These are phyloP conservation scores for Flaveria floridana DNA, from an alignment of 140 eudicot species.

Conservation along the genomic window DNA sequence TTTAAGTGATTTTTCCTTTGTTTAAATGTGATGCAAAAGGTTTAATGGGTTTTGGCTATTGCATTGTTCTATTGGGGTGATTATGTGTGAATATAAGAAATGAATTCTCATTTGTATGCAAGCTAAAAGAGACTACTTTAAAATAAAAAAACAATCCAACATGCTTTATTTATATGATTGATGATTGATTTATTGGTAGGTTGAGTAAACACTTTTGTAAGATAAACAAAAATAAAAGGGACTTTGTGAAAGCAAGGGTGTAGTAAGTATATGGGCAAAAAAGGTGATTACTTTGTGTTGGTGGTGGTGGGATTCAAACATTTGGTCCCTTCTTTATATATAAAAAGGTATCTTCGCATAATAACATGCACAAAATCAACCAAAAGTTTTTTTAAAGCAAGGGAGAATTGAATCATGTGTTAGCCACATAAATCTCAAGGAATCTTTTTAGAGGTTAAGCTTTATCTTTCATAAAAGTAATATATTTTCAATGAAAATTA, in stretches of 20 bases:
- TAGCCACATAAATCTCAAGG: slow-evolving; percentile 25
- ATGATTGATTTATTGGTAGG: neutral
- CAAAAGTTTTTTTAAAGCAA: slow-evolving; percentile 34
- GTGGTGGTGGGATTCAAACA: slow-evolving; percentile 39
- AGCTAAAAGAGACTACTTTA: neutral
- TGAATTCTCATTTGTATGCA: slow-evolving; percentile 12
- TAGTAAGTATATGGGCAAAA: slow-evolving; percentile 28
- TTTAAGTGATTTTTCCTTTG: neutral
- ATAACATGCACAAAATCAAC: slow-evolving; percentile 33
- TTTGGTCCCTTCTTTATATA: slow-evolving; percentile 39
- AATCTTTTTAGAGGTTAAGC: slow-evolving; percentile 20
- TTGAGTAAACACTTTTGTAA: slow-evolving; percentile 15
- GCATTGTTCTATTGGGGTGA: slow-evolving; percentile 10
- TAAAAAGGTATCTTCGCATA: slow-evolving; percentile 31
- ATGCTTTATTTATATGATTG: neutral
- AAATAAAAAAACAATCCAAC: neutral
- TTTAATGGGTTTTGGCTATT: neutral
- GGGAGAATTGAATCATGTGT: slow-evolving; percentile 36
- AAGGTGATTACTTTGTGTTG: slow-evolving; percentile 26
- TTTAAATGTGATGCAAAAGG: slow-evolving; percentile 15
- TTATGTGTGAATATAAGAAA: slow-evolving; percentile 6
- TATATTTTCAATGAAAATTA: neutral
- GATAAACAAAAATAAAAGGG: slow-evolving; percentile 7
- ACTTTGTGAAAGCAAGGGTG: slow-evolving; percentile 38
- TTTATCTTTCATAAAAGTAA: neutral